Percentiles rank a stretch among this genome's conserved stretches.
Conservation (phyloP, 202 grass and related monocot species). For the Panicum hallii region DNA sequence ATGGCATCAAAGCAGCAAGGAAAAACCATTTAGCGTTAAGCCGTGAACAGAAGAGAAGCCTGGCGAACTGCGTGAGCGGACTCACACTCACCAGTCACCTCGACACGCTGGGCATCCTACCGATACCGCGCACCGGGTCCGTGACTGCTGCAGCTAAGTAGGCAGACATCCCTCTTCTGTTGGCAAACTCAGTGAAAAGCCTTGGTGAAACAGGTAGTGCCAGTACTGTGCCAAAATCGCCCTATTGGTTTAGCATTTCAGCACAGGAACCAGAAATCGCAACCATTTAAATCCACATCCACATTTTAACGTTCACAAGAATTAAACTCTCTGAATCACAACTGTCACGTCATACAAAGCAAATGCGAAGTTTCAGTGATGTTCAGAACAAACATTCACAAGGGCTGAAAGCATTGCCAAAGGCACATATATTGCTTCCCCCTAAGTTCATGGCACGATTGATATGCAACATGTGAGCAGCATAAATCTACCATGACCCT, state of each 20-base stretch:
- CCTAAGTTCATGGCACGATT: slow-evolving; percentile 30
- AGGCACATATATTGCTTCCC: slow-evolving; percentile 2
- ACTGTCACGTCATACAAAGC: slow-evolving; percentile 43
- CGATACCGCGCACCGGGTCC: too few species aligned
- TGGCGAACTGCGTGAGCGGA: too few species aligned
- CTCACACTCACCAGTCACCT: too few species aligned
- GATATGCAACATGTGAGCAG: neutral
- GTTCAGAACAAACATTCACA: slow-evolving; percentile 32
- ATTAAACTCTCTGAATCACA: slow-evolving; percentile 24
- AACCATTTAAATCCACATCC: slow-evolving; percentile 10
- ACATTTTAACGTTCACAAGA: slow-evolving; percentile 12
- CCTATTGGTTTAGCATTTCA: neutral
- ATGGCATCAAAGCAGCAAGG: too few species aligned
- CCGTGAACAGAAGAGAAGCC: too few species aligned
- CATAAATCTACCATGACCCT: slow-evolving; percentile 84
- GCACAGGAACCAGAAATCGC: neutral
- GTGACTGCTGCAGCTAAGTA: too few species aligned
- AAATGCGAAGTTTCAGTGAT: slow-evolving; percentile 33
- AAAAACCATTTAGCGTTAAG: too few species aligned
- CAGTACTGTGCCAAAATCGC: neutral
- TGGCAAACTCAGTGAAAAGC: too few species aligned
- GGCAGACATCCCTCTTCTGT: too few species aligned
- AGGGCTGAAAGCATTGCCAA: slow-evolving; percentile 29
- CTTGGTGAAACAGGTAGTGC: too few species aligned
- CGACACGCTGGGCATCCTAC: too few species aligned